Conservation (phyloP, 257 asterid species). For the Gentiana straminea region DNA sequence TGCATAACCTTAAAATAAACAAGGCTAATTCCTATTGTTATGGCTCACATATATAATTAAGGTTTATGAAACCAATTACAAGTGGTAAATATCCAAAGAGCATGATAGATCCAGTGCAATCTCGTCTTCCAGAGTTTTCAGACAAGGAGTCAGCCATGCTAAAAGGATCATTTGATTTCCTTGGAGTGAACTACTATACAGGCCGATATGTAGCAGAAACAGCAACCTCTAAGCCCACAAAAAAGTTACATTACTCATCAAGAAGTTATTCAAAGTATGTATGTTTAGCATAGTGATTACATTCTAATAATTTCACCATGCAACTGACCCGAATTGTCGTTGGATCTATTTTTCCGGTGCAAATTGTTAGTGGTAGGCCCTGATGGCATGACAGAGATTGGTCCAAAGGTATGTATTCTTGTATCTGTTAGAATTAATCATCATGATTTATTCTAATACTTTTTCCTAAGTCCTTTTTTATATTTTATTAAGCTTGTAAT, state of each 20-base stretch:
- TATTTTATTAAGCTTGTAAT: too few species aligned
- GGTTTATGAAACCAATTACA: neutral
- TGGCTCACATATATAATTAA: neutral
- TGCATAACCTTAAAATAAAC: neutral
- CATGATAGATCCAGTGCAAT: constrained; percentile 11
- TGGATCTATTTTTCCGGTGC: neutral
- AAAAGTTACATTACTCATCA: constrained; percentile 6
- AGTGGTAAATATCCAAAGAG: constrained; percentile 18
- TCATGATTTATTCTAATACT: too few species aligned
- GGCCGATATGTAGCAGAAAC: neutral
- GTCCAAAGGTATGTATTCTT: constrained; percentile 11
- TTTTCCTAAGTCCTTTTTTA: too few species aligned
- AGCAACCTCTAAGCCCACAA: neutral
- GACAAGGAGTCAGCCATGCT: constrained; percentile 3
- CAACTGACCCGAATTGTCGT: too few species aligned
- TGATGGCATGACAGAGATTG: constrained; percentile 14
- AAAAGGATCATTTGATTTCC: constrained; percentile 3
- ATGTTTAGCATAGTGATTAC: neutral
- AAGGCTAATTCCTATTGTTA: neutral
- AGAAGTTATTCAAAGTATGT: constrained; percentile 5
- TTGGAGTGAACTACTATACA: constrained; percentile 1
- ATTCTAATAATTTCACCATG: too few species aligned
- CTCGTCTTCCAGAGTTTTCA: constrained; percentile 18
- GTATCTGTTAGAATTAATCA: too few species aligned
- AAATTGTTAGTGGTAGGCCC: constrained; percentile 7